A percentile compares a stretch with the other conserved stretches of the same genome.
These are phyloP conservation scores for Pseudogymnoascus sp. DNA, from an alignment of 2,329 filamentous ascomycete species.

Conservation along the genomic window DNA sequence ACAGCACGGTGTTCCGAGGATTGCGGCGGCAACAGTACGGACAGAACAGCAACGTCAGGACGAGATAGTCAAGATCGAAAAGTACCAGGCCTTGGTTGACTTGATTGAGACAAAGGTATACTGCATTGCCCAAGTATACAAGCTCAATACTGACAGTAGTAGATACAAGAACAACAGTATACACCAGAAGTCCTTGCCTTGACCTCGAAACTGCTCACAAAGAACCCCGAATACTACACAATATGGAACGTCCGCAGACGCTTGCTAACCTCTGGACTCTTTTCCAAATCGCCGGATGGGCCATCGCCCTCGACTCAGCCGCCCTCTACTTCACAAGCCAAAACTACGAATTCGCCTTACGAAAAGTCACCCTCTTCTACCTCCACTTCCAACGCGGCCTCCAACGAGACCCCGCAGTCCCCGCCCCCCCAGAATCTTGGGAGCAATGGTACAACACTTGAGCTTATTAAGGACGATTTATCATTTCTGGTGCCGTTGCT, in stretches of 20 bases:
- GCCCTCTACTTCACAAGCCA: slow-evolving; percentile 45
- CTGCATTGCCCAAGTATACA: neutral
- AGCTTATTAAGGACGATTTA: slow-evolving; percentile 65
- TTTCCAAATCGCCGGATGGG: slow-evolving; percentile 45
- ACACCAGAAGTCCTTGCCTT: slow-evolving; percentile 52
- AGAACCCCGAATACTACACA: slow-evolving; percentile 85
- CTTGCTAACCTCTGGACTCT: slow-evolving; percentile 44
- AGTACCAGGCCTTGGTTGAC: slow-evolving; percentile 66
- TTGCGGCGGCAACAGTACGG: slow-evolving; percentile 47
- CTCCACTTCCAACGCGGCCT: slow-evolving; percentile 48
- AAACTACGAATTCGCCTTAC: slow-evolving; percentile 55
- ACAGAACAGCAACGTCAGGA: slow-evolving; percentile 64
- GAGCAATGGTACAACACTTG: slow-evolving; percentile 44
- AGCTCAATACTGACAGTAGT: slow-evolving; percentile 14
- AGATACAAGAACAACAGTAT: slow-evolving; percentile 28
- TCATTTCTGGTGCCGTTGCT: slow-evolving; percentile 77
- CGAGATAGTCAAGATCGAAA: slow-evolving; percentile 67
- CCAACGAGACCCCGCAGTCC: slow-evolving; percentile 43
- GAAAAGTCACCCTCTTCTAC: slow-evolving; percentile 50
- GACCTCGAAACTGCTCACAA: slow-evolving; percentile 63
- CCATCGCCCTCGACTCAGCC: slow-evolving; percentile 48
- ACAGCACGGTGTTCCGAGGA: slow-evolving; percentile 79
- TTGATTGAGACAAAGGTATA: slow-evolving; percentile 59
- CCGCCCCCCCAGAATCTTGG: slow-evolving; percentile 42
- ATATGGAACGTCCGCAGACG: slow-evolving; percentile 83